phyloP scores from a whole-genome alignment of 2,329 filamentous ascomycete genomes.

The Didymella lethalis region DNA sequence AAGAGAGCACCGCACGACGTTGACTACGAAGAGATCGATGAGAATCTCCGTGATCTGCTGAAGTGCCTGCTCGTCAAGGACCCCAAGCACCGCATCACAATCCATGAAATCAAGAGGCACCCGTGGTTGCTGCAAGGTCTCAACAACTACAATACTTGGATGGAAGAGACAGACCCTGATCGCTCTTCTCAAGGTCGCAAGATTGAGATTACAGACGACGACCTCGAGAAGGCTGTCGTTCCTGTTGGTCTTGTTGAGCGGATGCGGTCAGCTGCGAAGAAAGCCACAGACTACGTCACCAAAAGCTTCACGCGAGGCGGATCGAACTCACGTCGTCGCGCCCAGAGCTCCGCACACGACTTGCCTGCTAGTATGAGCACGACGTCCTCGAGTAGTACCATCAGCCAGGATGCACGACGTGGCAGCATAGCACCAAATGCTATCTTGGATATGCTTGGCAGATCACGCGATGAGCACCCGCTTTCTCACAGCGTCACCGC shows the following conservation, averaged over 20 bases:
- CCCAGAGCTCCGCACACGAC: slow-evolving; percentile 62
- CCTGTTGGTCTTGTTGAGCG: slow-evolving; percentile 87
- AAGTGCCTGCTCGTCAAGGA: slow-evolving; percentile 85
- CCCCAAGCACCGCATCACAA: slow-evolving; percentile 83
- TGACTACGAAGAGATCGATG: slow-evolving; percentile 84
- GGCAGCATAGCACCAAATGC: slow-evolving; percentile 68
- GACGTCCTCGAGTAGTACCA: slow-evolving; percentile 63
- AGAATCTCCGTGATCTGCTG: slow-evolving; percentile 80
- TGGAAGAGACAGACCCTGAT: slow-evolving; percentile 91
- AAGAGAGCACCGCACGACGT: slow-evolving; percentile 81
- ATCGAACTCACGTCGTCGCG: slow-evolving; percentile 61
- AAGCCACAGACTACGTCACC: slow-evolving; percentile 36
- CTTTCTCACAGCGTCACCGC: slow-evolving; percentile 77
- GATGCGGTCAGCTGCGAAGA: slow-evolving; percentile 75
- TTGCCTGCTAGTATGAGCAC: slow-evolving; percentile 61
- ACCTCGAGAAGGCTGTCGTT: slow-evolving; percentile 89
- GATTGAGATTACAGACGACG: slow-evolving; percentile 92
- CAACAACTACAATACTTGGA: slow-evolving; percentile 77
- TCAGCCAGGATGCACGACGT: slow-evolving; percentile 63
- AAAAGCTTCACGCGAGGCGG: slow-evolving; percentile 41
- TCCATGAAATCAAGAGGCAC: slow-evolving; percentile 92
- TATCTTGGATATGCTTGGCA: slow-evolving; percentile 60
- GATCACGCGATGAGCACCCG: slow-evolving; percentile 70
- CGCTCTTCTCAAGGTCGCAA: slow-evolving; percentile 79
- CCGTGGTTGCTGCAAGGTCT: slow-evolving; percentile 87